Base-by-base conservation (phyloP, 1,284 basidiomycete genomes). In the Meira miltonrushii region DNA sequence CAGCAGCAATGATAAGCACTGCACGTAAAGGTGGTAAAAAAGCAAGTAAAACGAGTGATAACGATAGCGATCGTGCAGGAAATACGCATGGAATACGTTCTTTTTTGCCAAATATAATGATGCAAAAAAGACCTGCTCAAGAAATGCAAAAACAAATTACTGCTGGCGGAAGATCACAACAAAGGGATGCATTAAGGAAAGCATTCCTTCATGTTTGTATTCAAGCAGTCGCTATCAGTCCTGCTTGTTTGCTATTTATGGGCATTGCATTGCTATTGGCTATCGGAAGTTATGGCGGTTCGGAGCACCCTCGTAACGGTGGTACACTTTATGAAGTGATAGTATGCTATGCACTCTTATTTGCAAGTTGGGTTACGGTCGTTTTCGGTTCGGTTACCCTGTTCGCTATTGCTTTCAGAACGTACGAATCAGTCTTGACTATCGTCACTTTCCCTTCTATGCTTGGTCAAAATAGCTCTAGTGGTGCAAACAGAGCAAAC, bases 191-290 rank as follows among this genome's bases (percentile, higher is more conserved):
- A 33, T 33, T 33, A 33, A 33, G 28, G 8, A 33, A 33, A 33
- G 28, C 50, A n/a, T 39, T 39, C 5, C 2, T 23, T 25, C 50
- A 53, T 53, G 17, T 38, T 28, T 53, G 28, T 19, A 53, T 53
- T 37, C 50, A 53, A 53, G 12, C 23, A 12, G 8, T n/a, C 28
- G 50, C 50, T 25, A 38, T 53, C 37, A 38, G 17, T 17, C 50
- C 50, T 15, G 50, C 50, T 37, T 53, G 50, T 25, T 15, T 53
- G 11, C 6, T 28, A 38, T 53, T 53, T 13, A 33, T n/a, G 17
- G 38, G 15, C 19, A 41, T 41, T 39, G 50, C 50, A n/a, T 5
- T 39, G 3, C 17, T 41, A 21, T 15, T 53, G 7, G 23, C 38
- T 38, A 17, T 41, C 7, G 28, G 17, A 41, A 39, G 17, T 37